A percentile compares a stretch with the other conserved stretches of the same genome.
phyloP scores from a whole-genome alignment of 306 rosid genomes.

The Sicyos edulis region DNA sequence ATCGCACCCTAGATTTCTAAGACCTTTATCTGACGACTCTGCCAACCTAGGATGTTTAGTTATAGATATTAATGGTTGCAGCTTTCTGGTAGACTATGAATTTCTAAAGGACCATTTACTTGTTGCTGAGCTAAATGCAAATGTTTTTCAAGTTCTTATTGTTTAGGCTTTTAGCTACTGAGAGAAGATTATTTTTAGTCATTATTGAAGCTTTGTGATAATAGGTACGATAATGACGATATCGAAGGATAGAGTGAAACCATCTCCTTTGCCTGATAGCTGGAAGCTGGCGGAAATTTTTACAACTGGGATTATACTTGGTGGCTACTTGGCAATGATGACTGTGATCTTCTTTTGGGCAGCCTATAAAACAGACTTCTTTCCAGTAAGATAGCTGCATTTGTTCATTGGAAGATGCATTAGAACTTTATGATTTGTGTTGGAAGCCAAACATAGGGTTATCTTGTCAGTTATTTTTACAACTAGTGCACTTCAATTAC shows the following conservation, averaged over 20 bases:
- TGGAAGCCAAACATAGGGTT: neutral
- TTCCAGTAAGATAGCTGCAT: neutral
- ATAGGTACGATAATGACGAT: conserved; percentile 52
- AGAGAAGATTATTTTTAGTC: neutral
- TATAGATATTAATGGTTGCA: too few species aligned
- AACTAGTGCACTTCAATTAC: neutral
- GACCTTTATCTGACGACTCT: too few species aligned
- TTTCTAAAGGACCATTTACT: neutral
- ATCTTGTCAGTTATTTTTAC: neutral
- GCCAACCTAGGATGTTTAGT: too few species aligned
- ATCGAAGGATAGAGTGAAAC: too few species aligned
- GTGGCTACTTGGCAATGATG: too few species aligned
- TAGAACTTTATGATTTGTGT: neutral
- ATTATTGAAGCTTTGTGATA: conserved; percentile 13
- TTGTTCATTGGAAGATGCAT: conserved; percentile 10
- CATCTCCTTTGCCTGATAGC: too few species aligned
- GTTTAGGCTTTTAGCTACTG: neutral
- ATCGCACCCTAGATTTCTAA: too few species aligned
- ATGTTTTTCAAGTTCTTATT: neutral
- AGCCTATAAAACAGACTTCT: too few species aligned
- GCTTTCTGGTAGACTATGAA: neutral
- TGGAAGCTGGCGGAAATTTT: too few species aligned
- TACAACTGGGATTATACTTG: too few species aligned
- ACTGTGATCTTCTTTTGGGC: too few species aligned
- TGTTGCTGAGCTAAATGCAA: neutral